These are phyloP conservation scores for Crassisporium funariophilum DNA, from an alignment of 768 basidiomycete genomes.

Conservation along the genomic window DNA sequence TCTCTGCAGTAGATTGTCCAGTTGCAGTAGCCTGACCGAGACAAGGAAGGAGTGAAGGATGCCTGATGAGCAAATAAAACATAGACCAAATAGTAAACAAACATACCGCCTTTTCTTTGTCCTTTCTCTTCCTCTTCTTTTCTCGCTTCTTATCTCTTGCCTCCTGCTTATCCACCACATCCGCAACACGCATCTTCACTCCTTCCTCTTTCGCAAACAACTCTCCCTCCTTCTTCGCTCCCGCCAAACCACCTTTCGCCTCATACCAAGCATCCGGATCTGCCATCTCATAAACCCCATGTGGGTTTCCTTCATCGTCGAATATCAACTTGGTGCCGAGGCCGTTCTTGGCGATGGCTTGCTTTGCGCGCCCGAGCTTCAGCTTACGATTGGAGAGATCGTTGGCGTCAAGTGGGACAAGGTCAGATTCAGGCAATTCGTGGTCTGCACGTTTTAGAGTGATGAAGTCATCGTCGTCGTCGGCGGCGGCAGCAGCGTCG, in stretches of 20 bases:
- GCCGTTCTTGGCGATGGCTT: constrained; percentile 65
- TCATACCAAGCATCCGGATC: constrained; percentile 72
- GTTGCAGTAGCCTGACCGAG: constrained; percentile 33
- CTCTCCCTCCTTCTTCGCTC: constrained; percentile 65
- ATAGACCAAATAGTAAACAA: constrained; percentile 12
- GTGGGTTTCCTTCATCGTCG: constrained; percentile 83
- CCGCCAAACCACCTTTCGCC: constrained; percentile 62
- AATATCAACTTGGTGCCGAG: constrained; percentile 79
- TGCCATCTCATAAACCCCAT: constrained; percentile 82
- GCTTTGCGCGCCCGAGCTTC: constrained; percentile 74
- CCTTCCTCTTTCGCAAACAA: constrained; percentile 76
- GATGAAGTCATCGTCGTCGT: constrained; percentile 84
- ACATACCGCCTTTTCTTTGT: constrained; percentile 57
- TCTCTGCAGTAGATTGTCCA: constrained; percentile 34
- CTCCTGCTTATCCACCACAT: constrained; percentile 77
- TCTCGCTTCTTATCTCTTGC: constrained; percentile 88
- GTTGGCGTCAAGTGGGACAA: constrained; percentile 28
- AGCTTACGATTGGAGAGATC: constrained; percentile 87
- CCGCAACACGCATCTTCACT: constrained; percentile 67
- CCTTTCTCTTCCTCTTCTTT: constrained; percentile 91
- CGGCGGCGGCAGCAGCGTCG: constrained; percentile 41
- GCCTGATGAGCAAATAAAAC: neutral
- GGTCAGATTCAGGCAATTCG: constrained; percentile 46
- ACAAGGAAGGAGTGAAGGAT: constrained; percentile 7
- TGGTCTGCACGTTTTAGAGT: constrained; percentile 93